Conservation (phyloP, 176 grass and related monocot genomes). For the Microstegium vimineum region DNA sequence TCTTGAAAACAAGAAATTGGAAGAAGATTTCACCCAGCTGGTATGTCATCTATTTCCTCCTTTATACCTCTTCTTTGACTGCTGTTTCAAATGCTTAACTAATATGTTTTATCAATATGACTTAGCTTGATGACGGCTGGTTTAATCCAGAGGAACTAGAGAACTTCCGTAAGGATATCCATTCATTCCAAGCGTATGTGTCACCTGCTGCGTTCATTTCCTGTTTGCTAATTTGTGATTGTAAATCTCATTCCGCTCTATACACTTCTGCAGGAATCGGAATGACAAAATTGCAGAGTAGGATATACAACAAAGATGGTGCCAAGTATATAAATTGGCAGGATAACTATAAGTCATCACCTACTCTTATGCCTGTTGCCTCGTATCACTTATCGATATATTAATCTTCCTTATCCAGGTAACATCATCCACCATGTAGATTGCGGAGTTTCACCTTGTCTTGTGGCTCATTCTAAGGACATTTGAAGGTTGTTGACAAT, state of each 20-base stretch:
- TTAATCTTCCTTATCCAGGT: not conserved
- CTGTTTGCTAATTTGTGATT: not conserved
- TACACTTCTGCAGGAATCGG: constrained; percentile 23
- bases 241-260: constrained; percentile 8
- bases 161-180: constrained; percentile 54
- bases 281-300: constrained; percentile 18
- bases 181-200: constrained; percentile 52
- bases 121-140: constrained; percentile 52
- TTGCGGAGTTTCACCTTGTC: not conserved
- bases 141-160: constrained; percentile 62
- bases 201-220: constrained; percentile 1
- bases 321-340: constrained; percentile 13
- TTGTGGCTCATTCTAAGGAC: constrained; percentile 5
- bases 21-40: constrained; percentile 54
- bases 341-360: not conserved
- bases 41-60: constrained; percentile 24
- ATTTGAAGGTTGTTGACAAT: constrained; percentile 22
- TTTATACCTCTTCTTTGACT: constrained; percentile 15
- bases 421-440: not conserved
- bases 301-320: constrained; percentile 1
- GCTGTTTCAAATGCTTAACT: not conserved
- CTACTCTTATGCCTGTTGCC: not conserved
- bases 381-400: not conserved
- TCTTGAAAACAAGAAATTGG: constrained; percentile 42
- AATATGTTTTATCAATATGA: constrained; percentile 9